phyloP scores from a whole-genome alignment of 1,139 yeast species.

The Hanseniaspora uvarum region DNA sequence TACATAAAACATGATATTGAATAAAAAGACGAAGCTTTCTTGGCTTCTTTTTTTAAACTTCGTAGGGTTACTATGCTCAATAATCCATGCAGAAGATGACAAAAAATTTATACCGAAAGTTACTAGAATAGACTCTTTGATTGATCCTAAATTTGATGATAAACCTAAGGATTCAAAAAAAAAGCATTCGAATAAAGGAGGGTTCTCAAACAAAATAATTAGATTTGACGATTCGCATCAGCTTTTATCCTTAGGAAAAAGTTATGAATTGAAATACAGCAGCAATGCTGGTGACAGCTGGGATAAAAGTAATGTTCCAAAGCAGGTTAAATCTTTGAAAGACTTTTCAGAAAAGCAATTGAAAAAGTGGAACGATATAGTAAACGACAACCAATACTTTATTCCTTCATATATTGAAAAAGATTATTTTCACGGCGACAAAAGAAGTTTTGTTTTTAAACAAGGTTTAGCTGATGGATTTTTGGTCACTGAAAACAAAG shows the following conservation, averaged over 20 bases:
- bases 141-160: not conserved
- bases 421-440: conserved; percentile 21
- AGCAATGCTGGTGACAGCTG: conserved; percentile 26
- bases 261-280: conserved; percentile 20
- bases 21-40: not conserved
- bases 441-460: conserved; percentile 24
- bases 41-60: not conserved
- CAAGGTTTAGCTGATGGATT: conserved; percentile 1
- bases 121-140: conserved; percentile 16
- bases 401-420: conserved; percentile 13
- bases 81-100: not conserved
- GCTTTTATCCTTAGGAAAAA: conserved; percentile 21
- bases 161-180: not conserved
- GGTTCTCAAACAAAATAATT: conserved; percentile 11
- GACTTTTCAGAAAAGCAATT: not conserved
- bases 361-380: conserved; percentile 19
- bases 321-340: conserved; percentile 1
- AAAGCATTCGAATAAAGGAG: not conserved
- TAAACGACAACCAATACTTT: conserved; percentile 17
- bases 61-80: not conserved
- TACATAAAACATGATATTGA: not conserved
- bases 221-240: conserved; percentile 28
- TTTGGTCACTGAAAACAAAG: conserved; percentile 26
- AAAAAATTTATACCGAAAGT: conserved; percentile 22
- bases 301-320: conserved; percentile 3